Conservation (phyloP, 1,139 yeast genomes). For the Pichia kudriavzevii region DNA sequence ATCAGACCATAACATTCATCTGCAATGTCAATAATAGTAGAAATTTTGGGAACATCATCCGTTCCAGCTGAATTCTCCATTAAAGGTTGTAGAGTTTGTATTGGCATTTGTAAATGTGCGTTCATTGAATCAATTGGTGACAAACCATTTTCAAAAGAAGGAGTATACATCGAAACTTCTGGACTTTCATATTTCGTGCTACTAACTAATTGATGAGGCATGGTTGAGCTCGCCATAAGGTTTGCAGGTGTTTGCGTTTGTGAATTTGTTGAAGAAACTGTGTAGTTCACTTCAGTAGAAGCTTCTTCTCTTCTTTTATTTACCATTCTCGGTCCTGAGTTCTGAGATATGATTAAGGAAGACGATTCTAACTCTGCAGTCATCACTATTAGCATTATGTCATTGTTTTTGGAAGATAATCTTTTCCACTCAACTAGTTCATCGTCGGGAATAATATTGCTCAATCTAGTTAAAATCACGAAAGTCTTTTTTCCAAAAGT, state of each 20-base stretch:
- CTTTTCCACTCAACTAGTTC: slow-evolving; percentile 74
- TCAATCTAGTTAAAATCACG: slow-evolving; percentile 59
- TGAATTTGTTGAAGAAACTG: slow-evolving; percentile 24
- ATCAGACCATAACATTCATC: slow-evolving; percentile 58
- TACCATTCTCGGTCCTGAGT: slow-evolving; percentile 13
- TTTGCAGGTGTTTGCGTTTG: slow-evolving; percentile 21
- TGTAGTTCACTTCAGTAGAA: slow-evolving; percentile 18
- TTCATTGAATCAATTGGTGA: slow-evolving; percentile 27
- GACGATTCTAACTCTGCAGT: slow-evolving; percentile 66
- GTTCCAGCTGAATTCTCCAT: slow-evolving; percentile 8
- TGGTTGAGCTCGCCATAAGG: slow-evolving; percentile 4
- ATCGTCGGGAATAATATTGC: slow-evolving; percentile 71
- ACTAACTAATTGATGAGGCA: slow-evolving; percentile 6
- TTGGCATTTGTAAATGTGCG: slow-evolving; percentile 10
- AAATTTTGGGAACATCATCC: slow-evolving; percentile 28
- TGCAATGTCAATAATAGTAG: slow-evolving; percentile 38
- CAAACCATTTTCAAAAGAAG: slow-evolving; percentile 23
- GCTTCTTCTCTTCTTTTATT: slow-evolving; percentile 13
- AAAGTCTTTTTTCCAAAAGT: slow-evolving; percentile 45
- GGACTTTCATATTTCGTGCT: slow-evolving; percentile 17
- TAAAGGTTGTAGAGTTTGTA: slow-evolving; percentile 13
- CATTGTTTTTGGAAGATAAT: slow-evolving; percentile 52
- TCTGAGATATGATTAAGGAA: slow-evolving; percentile 39
- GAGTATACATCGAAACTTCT: slow-evolving; percentile 19
- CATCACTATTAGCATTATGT: slow-evolving; percentile 61